phyloP scores from a whole-genome alignment of 1,284 basidiomycete genomes.

The Sporisorium graminicola region DNA sequence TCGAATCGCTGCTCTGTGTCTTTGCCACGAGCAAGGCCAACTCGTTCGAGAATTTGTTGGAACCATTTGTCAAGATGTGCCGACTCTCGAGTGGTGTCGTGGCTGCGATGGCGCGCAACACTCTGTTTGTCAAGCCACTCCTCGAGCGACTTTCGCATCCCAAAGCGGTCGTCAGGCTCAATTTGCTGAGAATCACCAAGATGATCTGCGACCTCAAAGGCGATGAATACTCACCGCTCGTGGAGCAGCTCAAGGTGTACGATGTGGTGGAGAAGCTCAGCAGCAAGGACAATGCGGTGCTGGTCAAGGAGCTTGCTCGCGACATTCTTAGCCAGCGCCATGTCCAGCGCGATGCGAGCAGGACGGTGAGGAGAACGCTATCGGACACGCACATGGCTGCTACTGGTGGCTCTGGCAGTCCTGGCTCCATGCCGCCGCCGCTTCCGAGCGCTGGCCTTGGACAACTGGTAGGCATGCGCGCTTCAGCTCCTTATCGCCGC shows the following conservation, averaged over 20 bases:
- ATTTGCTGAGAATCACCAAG: constrained; percentile 85
- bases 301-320: constrained; percentile 75
- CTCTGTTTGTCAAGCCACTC: constrained; percentile 86
- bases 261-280: constrained; percentile 56
- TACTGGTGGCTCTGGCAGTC: constrained; percentile 13
- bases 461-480: constrained; percentile 33
- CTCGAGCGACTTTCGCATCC: constrained; percentile 81
- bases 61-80: constrained; percentile 81
- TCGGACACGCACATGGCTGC: constrained; percentile 42
- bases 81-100: constrained; percentile 83
- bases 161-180: constrained; percentile 89
- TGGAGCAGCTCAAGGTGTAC: constrained; percentile 56
- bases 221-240: constrained; percentile 71
- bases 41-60: constrained; percentile 93
- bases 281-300: constrained; percentile 54
- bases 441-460: constrained; percentile 19
- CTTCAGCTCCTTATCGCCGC: constrained; percentile 44
- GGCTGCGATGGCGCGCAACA: constrained; percentile 79
- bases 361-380: constrained; percentile 44
- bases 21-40: constrained; percentile 86
- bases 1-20: constrained; percentile 82
- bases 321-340: constrained; percentile 54
- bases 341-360: constrained; percentile 18
- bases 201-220: constrained; percentile 85
- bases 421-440: constrained; percentile 23